Base-by-base conservation (phyloP, 2,329 filamentous ascomycete genomes). In the Nothomitra cinnamomea region DNA sequence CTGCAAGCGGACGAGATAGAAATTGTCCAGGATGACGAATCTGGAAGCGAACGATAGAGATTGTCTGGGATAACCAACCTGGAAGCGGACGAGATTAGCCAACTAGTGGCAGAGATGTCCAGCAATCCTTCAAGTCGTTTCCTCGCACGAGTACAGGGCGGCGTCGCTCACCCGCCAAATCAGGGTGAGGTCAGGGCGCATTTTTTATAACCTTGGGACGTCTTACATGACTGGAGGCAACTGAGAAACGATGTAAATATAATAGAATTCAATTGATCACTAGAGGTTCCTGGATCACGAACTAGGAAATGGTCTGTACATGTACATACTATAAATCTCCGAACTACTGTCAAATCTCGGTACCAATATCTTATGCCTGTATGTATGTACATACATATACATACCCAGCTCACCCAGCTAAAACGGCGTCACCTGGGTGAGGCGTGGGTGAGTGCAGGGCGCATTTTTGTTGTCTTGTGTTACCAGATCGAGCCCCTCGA, bases 211-310 rank as follows among this genome's bases (percentile, higher is more conserved):
- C 6, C 28, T 41, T 47, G 43, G 3, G 21, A 25, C 7, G 43
- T 47, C 43, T 47, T n/a, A 47, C 43, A 47, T 47, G 43, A 47
- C 43, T 24, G n/a, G 43, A 47, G 3, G 21, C 5, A 47, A 47
- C 21, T 47, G 21, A 47, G 43, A 24, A 47, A 47, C 43, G 43
- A 47, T 47, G 43, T 47, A 47, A 47, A 47, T 47, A 47, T 21
- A 25, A 47, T 47, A 15, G 19, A 47, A 47, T 47, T 47, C 43
- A 47, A 47, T 47, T 47, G 43, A 25, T 47, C 28, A 47, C 43
- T 24, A 47, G 43, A 47, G 35, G 35, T 38, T 38, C 35, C 35
- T 38, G 7, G 35, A 38, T 38, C 35, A 38, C 35, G 35, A 38
- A 38, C 35, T 38, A 38, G 35, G 35, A 38, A 38, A 38, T 38